These are phyloP conservation scores for Rosa hybrid DNA, from an alignment of 331 rosid species.

Conservation along the genomic window DNA sequence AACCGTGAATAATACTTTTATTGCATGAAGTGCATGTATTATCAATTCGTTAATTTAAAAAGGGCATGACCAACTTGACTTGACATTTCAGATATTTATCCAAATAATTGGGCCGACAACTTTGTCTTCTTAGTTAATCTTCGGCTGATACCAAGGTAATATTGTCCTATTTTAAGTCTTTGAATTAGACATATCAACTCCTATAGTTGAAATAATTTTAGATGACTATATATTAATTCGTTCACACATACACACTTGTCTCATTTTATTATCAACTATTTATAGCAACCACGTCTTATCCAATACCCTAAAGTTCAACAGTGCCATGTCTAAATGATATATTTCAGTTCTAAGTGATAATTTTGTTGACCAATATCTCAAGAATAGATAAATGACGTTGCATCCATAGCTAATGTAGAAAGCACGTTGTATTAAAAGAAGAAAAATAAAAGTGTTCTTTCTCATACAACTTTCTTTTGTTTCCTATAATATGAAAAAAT, in stretches of 20 bases:
- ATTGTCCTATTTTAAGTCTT: not conserved
- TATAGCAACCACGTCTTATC: not conserved
- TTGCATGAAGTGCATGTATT: constrained; percentile 15
- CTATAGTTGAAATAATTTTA: not conserved
- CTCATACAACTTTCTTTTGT: too few species aligned
- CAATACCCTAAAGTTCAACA: not conserved
- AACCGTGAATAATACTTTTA: not conserved
- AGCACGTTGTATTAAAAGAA: not conserved
- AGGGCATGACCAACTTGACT: constrained; percentile 1
- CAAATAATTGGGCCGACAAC: not conserved
- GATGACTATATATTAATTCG: too few species aligned
- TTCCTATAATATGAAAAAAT: too few species aligned
- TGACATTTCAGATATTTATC: constrained; percentile 3
- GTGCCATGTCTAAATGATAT: not conserved
- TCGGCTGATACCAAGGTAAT: not conserved
- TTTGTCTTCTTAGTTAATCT: not conserved
- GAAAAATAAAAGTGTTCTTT: too few species aligned
- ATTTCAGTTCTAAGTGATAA: too few species aligned
- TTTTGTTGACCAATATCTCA: not conserved
- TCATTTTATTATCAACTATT: not conserved
- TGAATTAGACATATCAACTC: constrained; percentile 5
- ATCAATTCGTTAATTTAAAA: not conserved
- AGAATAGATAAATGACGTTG: too few species aligned
- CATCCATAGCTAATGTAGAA: not conserved
- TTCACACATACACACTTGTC: not conserved